Conservation (phyloP, 345 rosid genomes). For the Durio zibethinus region DNA sequence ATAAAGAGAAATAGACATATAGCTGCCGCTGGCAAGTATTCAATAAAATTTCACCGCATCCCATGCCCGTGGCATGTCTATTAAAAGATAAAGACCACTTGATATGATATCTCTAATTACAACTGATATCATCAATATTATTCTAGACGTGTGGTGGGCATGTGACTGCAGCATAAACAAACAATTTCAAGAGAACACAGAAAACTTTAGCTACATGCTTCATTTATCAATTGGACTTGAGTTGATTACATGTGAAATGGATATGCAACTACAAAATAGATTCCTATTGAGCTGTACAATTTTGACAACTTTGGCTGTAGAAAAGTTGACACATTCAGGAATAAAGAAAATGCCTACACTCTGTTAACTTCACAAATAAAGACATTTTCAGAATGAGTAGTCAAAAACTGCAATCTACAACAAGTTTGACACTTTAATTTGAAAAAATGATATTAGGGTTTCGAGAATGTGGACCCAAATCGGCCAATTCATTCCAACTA, state of each 20-base stretch:
- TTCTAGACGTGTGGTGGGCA: not conserved
- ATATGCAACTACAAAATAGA: not conserved
- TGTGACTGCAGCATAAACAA: not conserved
- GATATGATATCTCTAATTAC: not conserved
- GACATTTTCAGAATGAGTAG: not conserved
- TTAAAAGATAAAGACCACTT: not conserved
- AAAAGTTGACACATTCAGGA: not conserved
- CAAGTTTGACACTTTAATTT: constrained; percentile 22
- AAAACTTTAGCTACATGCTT: not conserved
- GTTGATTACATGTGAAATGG: constrained; percentile 2
- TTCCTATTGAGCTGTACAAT: constrained; percentile 12
- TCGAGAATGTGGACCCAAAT: constrained; percentile 38
- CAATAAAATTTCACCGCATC: too few relatives aligned
- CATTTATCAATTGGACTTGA: constrained; percentile 1
- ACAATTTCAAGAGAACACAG: not conserved
- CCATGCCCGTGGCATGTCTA: too few relatives aligned
- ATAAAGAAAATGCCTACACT: too few relatives aligned
- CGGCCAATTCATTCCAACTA: constrained; percentile 25
- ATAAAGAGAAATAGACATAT: not conserved
- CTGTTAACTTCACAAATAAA: not conserved
- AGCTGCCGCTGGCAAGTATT: too few relatives aligned
- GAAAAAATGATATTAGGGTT: constrained; percentile 51
- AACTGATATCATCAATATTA: not conserved
- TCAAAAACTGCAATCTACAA: not conserved
- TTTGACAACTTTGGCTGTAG: not conserved